A percentile compares a stretch with the other conserved stretches of the same genome.
Evolutionary conservation across 306 rosid species (phyloP).

Genomic region (Sechiopsis laciniata): DNA sequence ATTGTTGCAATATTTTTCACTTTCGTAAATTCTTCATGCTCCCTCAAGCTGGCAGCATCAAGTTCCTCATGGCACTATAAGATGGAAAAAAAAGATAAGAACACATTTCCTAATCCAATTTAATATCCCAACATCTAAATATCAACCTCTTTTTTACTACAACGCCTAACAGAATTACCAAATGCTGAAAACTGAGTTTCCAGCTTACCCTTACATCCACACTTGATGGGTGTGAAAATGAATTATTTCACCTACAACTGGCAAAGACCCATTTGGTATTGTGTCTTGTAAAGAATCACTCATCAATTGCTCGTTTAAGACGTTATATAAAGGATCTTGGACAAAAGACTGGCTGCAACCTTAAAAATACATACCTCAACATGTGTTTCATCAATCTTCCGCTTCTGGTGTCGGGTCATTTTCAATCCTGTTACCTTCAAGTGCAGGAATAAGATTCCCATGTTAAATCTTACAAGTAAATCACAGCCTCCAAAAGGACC

Average conservation of each 20-base stretch:
- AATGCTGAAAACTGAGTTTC: neutral
- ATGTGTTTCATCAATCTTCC: slow-evolving; percentile 96
- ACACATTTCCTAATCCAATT: slow-evolving; percentile 1
- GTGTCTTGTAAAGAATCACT: too few species aligned
- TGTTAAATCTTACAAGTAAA: neutral
- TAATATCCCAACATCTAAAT: neutral
- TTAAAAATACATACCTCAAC: slow-evolving; percentile 65
- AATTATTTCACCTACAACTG: neutral
- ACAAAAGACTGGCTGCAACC: neutral
- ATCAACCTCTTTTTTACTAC: neutral
- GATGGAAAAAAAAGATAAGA: neutral
- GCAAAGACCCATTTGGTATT: neutral
- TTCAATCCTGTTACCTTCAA: slow-evolving; percentile 86
- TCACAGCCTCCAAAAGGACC: neutral
- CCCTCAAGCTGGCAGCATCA: slow-evolving; percentile 99
- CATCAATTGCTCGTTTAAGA: too few species aligned
- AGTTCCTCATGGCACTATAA: slow-evolving; percentile 95
- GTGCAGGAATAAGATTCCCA: slow-evolving; percentile 12
- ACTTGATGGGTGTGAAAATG: neutral
- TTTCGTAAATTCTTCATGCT: slow-evolving; percentile 96
- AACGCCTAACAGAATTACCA: neutral
- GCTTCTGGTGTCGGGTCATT: slow-evolving; percentile 98
- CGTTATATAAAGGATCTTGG: neutral
- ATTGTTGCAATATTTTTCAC: slow-evolving; percentile 97
- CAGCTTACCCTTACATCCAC: neutral